Base-by-base conservation (phyloP, 2,329 filamentous ascomycete species). In the Aspergillus sp. region DNA sequence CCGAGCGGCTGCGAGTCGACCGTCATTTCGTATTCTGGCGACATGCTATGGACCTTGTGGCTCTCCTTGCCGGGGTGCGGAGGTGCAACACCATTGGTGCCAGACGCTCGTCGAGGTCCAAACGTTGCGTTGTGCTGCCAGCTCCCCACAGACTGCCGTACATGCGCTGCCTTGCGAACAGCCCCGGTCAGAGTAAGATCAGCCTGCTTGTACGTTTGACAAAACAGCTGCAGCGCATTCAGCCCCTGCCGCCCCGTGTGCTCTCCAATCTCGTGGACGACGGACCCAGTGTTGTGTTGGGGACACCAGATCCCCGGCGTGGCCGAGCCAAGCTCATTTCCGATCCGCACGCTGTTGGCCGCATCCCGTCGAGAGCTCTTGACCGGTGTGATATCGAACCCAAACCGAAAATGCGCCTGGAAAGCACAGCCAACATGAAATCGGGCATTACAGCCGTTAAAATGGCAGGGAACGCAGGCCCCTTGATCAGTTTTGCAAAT, bases 351-450 rank as follows among this genome's bases (percentile, higher is more conserved):
- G 28, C 84, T 83, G 39, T 74, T 82, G 48, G 82, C 72, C 39
- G 84, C 79, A 45, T 95, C 88, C 43, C 84, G 77, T 20, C 88
- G 75, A 12, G 86, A 93, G 32, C 81, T 81, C 61, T 98, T 96
- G 38, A 95, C 80, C 0, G 89, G 86, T 0, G 78, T 79, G 35
- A 98, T 75, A 45, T 96, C 88, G 48, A 98, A 94, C 1, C 88
- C 91, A 29, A 96, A 78, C 1, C 75, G 68, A 55, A 93, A 91
- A 6, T 82, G 83, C 30, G 78, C 75, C 51, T 86, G 81, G 48
- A 86, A 80, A 13, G 91, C 91, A 62, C 91, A 98, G 47, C 86
- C 86, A 30, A 94, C 80, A 53, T 98, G 91, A 45, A 93, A 83
- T 53, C 63, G 61, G 32, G 66, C 53, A 47, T 60, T 63, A 53